Percentiles rank a stretch among this genome's conserved stretches.
phyloP scores from a whole-genome alignment of 2,329 filamentous ascomycete species.

The Colletotrichum agaves region DNA sequence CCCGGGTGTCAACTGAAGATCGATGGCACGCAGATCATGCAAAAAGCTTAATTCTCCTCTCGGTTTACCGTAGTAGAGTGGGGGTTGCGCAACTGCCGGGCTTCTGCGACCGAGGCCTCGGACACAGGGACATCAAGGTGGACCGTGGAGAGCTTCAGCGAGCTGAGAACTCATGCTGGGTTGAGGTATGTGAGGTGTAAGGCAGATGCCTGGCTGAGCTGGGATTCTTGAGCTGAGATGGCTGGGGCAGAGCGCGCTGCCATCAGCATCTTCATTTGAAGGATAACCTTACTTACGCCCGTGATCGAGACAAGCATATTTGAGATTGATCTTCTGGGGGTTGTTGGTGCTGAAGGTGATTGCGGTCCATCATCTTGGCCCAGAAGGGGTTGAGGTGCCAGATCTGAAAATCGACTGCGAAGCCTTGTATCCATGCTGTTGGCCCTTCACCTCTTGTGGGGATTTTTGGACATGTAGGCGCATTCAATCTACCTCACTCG shows the following conservation, averaged over 20 bases:
- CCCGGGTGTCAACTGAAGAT: constrained; percentile 23
- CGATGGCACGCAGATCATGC: constrained; percentile 21
- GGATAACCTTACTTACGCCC: not conserved
- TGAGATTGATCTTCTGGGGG: not conserved
- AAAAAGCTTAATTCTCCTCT: constrained; percentile 24
- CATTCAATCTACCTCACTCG: not conserved
- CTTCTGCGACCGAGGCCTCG: not conserved
- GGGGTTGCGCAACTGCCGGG: not conserved
- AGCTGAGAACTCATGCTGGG: not conserved
- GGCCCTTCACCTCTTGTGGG: not conserved
- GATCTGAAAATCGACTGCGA: not conserved
- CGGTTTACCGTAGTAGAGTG: not conserved
- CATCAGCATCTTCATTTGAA: not conserved
- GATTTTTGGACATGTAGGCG: not conserved
- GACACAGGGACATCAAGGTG: constrained; percentile 15
- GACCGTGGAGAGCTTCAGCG: constrained; percentile 4
- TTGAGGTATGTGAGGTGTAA: not conserved
- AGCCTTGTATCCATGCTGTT: not conserved
- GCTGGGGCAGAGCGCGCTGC: not conserved
- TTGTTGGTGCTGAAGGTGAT: not conserved
- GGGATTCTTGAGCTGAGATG: constrained; percentile 3
- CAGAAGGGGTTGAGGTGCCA: not conserved
- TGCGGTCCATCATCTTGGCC: not conserved
- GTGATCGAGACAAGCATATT: not conserved
- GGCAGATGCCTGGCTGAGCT: not conserved